Evolutionary conservation across 805 yeast genomes (phyloP).

Genomic region (Starmerella scarabaei): DNA sequence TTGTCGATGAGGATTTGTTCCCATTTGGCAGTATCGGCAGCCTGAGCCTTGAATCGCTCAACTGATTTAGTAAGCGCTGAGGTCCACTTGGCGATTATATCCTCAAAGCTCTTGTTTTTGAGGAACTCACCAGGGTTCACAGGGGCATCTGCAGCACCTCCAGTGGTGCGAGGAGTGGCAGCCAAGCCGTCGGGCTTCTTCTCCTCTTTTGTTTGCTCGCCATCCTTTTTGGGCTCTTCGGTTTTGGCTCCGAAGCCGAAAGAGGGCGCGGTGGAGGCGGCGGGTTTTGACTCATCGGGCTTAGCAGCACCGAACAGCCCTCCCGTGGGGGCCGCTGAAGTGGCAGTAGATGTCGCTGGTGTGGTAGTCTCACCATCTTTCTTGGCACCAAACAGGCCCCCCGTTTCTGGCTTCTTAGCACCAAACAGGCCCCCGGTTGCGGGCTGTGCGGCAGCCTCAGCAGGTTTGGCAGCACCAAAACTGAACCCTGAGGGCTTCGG

Average conservation of each 20-base stretch:
- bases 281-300: conserved; percentile 9
- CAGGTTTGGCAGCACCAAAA: not conserved
- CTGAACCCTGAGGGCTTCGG: not conserved
- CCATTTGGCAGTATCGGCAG: conserved; percentile 69
- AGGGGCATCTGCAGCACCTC: conserved; percentile 1
- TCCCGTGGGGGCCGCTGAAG: not conserved
- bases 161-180: conserved; percentile 10
- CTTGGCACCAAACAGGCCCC: conserved; percentile 14
- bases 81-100: conserved; percentile 86
- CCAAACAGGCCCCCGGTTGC: conserved; percentile 5
- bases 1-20: conserved; percentile 72
- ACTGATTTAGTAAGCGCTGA: conserved; percentile 65
- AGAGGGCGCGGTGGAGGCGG: too few relatives aligned
- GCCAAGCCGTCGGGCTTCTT: conserved; percentile 3
- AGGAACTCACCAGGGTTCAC: conserved; percentile 41
- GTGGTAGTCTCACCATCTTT: not conserved
- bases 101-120: conserved; percentile 85
- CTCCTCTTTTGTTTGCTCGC: conserved; percentile 5
- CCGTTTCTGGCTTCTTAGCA: not conserved
- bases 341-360: not conserved
- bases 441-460: too few relatives aligned
- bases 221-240: conserved; percentile 14
- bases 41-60: conserved; percentile 58
- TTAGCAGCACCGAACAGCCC: conserved; percentile 14
- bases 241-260: conserved; percentile 23